Evolutionary conservation across 2,329 filamentous ascomycete genomes (phyloP).

Genomic region (Orbilia ellipsospora): DNA sequence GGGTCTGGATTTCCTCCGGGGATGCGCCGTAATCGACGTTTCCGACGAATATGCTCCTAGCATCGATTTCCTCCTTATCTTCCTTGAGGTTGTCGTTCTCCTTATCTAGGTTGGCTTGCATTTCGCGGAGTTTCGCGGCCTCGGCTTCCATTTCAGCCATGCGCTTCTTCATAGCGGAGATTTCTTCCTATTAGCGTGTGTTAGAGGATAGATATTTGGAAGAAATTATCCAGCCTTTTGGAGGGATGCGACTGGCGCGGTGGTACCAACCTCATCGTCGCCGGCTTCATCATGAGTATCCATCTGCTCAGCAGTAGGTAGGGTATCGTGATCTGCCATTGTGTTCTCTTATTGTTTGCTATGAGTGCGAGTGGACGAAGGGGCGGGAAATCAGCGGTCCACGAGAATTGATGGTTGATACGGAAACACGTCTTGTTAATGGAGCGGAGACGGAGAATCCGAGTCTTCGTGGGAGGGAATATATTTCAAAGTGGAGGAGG

Average conservation of each 20-base stretch:
- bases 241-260: neutral
- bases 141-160: slow-evolving; percentile 93
- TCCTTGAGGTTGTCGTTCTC: slow-evolving; percentile 85
- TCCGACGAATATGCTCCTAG: slow-evolving; percentile 95
- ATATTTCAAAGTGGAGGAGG: no score
- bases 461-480: neutral
- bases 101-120: slow-evolving; percentile 86
- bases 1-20: slow-evolving; percentile 96
- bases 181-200: slow-evolving; percentile 72
- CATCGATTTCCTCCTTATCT: slow-evolving; percentile 95
- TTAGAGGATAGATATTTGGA: neutral
- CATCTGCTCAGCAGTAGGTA: slow-evolving; percentile 54
- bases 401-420: neutral
- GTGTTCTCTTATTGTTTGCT: slow-evolving; percentile 5
- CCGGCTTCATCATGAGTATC: slow-evolving; percentile 54
- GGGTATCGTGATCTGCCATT: slow-evolving; percentile 52
- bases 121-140: slow-evolving; percentile 84
- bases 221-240: neutral
- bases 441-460: neutral
- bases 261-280: slow-evolving; percentile 42
- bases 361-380: neutral
- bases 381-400: no score
- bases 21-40: slow-evolving; percentile 98
- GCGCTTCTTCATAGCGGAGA: slow-evolving; percentile 84
- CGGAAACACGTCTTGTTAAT: slow-evolving; percentile 15